Conservation (phyloP, 2,329 filamentous ascomycete genomes). For the Zymoseptoria passerinii region DNA sequence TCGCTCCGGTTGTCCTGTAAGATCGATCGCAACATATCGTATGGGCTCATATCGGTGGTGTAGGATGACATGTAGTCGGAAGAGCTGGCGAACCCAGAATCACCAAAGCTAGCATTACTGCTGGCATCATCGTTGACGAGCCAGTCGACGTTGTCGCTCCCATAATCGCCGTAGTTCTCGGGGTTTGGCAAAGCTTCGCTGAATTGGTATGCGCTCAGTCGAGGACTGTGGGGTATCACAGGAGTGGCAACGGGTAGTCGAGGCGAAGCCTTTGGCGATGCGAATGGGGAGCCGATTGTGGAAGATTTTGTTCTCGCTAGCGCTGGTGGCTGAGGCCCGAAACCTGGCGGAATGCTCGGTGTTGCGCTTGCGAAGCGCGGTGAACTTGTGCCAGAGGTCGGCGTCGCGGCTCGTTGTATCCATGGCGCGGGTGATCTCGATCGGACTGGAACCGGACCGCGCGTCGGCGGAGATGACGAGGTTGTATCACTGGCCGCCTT, state of each 20-base stretch:
- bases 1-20: slow-evolving; percentile 81
- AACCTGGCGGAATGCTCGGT: slow-evolving; percentile 75
- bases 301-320: slow-evolving; percentile 70
- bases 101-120: slow-evolving; percentile 67
- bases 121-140: slow-evolving; percentile 75
- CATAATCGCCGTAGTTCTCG: slow-evolving; percentile 84
- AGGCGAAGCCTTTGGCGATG: slow-evolving; percentile 85
- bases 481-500: slow-evolving; percentile 52
- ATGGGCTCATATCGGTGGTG: slow-evolving; percentile 88
- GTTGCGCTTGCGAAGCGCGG: slow-evolving; percentile 68
- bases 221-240: slow-evolving; percentile 86
- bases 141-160: slow-evolving; percentile 94
- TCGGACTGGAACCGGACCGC: slow-evolving; percentile 73
- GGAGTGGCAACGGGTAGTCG: slow-evolving; percentile 84
- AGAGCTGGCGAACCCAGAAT: slow-evolving; percentile 66
- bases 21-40: slow-evolving; percentile 94
- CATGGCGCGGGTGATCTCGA: slow-evolving; percentile 88
- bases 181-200: slow-evolving; percentile 71
- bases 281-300: slow-evolving; percentile 73
- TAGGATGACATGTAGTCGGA: slow-evolving; percentile 65
- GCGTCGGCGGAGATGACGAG: slow-evolving; percentile 73
- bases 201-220: slow-evolving; percentile 90
- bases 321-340: slow-evolving; percentile 60
- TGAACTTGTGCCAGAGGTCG: slow-evolving; percentile 69
- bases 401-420: slow-evolving; percentile 66